Percentiles rank a stretch among this genome's conserved stretches.
phyloP scores from a whole-genome alignment of 208 protist species.

The Crithidia brevicula region DNA sequence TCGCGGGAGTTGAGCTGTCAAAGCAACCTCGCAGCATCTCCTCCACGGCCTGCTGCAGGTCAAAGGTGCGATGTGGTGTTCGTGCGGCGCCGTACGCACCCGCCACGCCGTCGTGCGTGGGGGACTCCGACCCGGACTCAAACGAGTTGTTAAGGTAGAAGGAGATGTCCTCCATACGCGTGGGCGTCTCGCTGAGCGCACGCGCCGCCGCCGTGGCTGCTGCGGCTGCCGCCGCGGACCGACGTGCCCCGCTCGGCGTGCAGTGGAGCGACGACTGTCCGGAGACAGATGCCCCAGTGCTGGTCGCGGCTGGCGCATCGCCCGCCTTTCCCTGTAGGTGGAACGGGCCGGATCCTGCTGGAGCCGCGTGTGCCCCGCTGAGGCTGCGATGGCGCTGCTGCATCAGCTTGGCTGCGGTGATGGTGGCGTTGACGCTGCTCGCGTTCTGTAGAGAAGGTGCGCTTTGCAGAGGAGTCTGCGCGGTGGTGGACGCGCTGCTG shows the following conservation, averaged over 20 bases:
- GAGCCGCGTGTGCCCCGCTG: constrained; percentile 2
- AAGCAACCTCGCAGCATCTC: constrained; percentile 39
- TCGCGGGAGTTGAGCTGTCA: constrained; percentile 27
- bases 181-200: constrained; percentile 19
- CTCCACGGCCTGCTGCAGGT: constrained; percentile 34
- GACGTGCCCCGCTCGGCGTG: constrained; percentile 27
- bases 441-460: neutral
- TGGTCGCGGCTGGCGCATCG: neutral
- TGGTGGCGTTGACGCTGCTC: neutral
- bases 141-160: constrained; percentile 36
- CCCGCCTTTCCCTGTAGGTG: constrained; percentile 4
- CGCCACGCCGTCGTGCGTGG: constrained; percentile 2
- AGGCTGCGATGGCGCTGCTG: constrained; percentile 14
- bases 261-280: constrained; percentile 22
- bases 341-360: neutral
- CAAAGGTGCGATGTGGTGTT: constrained; percentile 19
- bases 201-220: constrained; percentile 5
- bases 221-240: constrained; percentile 14
- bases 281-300: neutral
- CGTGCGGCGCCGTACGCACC: neutral
- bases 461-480: constrained; percentile 27
- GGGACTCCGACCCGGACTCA: constrained; percentile 30
- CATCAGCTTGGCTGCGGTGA: constrained; percentile 5
- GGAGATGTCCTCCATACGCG: constrained; percentile 24
- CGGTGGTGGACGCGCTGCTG: constrained; percentile 1